Evolutionary conservation across 2,329 filamentous ascomycete species (phyloP).

Genomic region (Monosporascus sp.): DNA sequence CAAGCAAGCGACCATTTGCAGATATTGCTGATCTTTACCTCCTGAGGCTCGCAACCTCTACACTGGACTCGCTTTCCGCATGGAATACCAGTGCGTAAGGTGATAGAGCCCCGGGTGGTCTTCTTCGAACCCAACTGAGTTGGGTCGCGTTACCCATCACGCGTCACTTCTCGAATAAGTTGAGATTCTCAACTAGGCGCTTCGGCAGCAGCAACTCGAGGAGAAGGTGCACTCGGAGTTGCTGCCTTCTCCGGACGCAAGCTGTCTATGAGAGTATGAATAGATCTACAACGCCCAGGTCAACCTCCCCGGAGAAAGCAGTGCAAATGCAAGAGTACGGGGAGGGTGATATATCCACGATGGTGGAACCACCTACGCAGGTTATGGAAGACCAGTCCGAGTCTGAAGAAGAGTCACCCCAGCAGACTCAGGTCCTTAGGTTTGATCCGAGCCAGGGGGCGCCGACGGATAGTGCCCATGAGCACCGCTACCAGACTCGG

Average conservation of each 20-base stretch:
- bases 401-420: conserved; percentile 11
- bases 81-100: too few species aligned
- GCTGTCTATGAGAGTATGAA: neutral
- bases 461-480: conserved; percentile 8
- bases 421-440: conserved; percentile 11
- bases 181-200: conserved; percentile 1
- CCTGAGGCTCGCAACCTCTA: too few species aligned
- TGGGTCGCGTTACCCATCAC: too few species aligned
- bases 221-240: neutral
- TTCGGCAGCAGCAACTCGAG: neutral
- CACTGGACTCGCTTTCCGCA: too few species aligned
- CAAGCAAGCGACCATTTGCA: too few species aligned
- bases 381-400: conserved; percentile 14
- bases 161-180: too few species aligned
- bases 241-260: neutral
- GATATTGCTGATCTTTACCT: too few species aligned
- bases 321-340: conserved; percentile 14
- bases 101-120: too few species aligned
- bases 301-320: conserved; percentile 14
- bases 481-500: conserved; percentile 18
- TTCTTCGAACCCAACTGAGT: too few species aligned
- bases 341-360: conserved; percentile 22
- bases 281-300: conserved; percentile 22
- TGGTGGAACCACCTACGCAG: conserved; percentile 23
- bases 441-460: conserved; percentile 10